Evolutionary conservation across 345 rosid species (phyloP).

Genomic region (Eucalyptus sp.): DNA sequence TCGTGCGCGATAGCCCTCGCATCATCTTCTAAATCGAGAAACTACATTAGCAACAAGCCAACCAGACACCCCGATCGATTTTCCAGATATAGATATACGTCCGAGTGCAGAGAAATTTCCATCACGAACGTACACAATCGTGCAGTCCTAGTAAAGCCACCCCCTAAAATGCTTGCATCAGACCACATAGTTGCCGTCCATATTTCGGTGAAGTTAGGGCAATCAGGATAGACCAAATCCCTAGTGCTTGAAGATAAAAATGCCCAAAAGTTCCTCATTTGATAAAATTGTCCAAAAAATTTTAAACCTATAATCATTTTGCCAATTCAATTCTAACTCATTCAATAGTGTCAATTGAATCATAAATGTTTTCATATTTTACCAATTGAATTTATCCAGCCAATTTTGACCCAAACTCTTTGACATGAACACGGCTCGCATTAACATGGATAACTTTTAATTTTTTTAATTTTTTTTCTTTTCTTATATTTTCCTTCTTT

Average conservation of each 20-base stretch:
- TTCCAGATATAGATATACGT: not conserved
- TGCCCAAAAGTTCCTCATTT: not conserved
- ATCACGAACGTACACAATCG: not conserved
- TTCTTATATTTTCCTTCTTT: not conserved
- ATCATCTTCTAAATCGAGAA: not conserved
- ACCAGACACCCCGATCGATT: not conserved
- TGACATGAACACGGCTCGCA: fast-evolving
- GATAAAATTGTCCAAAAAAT: fast-evolving
- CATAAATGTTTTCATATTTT: fast-evolving
- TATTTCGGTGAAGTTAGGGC: not conserved
- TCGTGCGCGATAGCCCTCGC: not conserved
- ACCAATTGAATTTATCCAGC: fast-evolving
- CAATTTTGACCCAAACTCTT: fast-evolving
- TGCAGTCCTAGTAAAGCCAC: not conserved
- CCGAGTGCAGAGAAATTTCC: not conserved
- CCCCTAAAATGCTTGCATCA: not conserved
- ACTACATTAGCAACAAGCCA: not conserved
- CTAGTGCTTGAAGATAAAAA: not conserved
- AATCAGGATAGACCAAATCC: not conserved
- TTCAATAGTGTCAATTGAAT: fast-evolving
- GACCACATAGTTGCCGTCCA: not conserved
- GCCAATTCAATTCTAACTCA: fast-evolving
- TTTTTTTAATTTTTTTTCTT: not conserved
- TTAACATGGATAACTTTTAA: not conserved
- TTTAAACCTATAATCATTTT: fast-evolving